Conservation (phyloP, 345 rosid species). For the Brassica incana region DNA sequence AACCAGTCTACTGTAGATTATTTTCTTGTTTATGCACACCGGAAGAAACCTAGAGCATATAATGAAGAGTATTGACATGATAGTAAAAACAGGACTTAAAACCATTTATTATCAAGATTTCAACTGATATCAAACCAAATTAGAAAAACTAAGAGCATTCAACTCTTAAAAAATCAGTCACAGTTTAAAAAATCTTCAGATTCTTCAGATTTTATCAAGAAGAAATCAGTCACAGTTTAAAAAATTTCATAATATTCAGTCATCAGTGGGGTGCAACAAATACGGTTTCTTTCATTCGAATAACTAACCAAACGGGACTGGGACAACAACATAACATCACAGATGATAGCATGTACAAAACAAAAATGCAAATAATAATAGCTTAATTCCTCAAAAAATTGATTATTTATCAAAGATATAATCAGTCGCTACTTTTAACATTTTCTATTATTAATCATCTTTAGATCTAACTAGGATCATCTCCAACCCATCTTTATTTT, state of each 20-base stretch:
- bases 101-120: background rate
- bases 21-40: too few species aligned
- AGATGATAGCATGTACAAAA: too few species aligned
- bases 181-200: background rate
- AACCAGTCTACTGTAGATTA: too few species aligned
- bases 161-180: background rate
- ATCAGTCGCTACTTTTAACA: slow-evolving; percentile 31
- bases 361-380: background rate
- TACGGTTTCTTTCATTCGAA: too few species aligned
- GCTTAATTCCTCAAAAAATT: slow-evolving; percentile 2
- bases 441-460: background rate
- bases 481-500: too few species aligned
- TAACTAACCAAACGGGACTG: too few species aligned
- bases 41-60: too few species aligned
- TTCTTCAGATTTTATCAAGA: background rate
- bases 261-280: too few species aligned
- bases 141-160: background rate
- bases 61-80: too few species aligned
- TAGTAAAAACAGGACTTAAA: too few species aligned
- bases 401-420: background rate
- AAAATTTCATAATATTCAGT: too few species aligned
- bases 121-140: background rate
- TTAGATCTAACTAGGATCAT: background rate
- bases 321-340: too few species aligned
- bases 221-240: background rate